Evolutionary conservation across 192 early-diverging fungal species (phyloP).

Genomic region (Allomyces macrogynus): DNA sequence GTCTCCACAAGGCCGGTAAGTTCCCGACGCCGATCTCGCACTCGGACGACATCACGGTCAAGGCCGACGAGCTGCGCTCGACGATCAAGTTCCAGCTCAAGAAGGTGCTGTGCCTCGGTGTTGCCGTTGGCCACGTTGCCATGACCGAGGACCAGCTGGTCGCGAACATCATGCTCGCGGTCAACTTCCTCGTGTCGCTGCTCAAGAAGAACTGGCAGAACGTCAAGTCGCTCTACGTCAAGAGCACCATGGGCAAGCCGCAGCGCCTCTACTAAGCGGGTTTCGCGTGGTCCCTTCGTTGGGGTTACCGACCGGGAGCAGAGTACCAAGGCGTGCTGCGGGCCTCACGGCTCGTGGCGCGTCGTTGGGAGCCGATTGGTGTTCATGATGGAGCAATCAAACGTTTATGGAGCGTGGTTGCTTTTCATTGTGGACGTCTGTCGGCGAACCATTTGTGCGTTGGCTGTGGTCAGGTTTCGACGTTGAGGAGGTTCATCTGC

Average conservation of each 20-base stretch:
- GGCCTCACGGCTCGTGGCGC: no score
- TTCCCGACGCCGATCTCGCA: conserved; percentile 92
- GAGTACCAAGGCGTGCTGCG: no score
- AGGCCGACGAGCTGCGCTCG: conserved; percentile 80
- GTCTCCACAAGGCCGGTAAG: conserved; percentile 97
- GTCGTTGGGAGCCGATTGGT: no score
- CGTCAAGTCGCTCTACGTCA: conserved; percentile 93
- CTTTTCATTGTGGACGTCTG: no score
- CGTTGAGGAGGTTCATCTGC: no score
- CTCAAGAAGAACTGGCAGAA: conserved; percentile 99
- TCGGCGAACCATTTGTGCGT: no score
- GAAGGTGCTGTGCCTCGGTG: conserved; percentile 95
- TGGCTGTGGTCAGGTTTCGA: no score
- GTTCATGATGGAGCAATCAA: no score
- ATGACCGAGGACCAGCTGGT: conserved; percentile 91
- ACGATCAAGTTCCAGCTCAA: conserved; percentile 99
- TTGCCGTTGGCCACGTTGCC: conserved; percentile 81
- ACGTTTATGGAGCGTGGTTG: no score
- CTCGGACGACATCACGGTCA: conserved; percentile 62
- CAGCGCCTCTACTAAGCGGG: conserved; percentile 56
- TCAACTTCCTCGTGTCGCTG: conserved; percentile 95
- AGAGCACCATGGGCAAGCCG: conserved; percentile 92
- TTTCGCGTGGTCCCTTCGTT: no score
- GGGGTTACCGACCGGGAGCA: no score
- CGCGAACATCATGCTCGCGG: conserved; percentile 89